A percentile compares a stretch with the other conserved stretches of the same genome.
These are phyloP conservation scores for Nannochloropsis granulata DNA, from an alignment of 108 stramenopile genomes.

Conservation along the genomic window DNA sequence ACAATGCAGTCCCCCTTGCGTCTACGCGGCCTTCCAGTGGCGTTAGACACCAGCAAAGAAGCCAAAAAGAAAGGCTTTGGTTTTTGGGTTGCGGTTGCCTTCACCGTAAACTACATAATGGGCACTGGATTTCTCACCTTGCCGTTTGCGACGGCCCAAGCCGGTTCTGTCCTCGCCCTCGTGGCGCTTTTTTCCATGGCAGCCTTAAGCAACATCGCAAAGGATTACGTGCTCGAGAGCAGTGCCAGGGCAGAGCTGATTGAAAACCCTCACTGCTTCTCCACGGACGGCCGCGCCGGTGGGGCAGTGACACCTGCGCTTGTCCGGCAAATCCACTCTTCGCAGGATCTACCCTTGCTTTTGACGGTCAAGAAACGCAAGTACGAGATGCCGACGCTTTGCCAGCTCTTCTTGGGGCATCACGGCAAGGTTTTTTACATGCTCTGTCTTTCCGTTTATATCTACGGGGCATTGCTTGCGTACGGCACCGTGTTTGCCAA, in stretches of 20 bases:
- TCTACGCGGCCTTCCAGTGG: neutral
- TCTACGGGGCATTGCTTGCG: conserved; percentile 39
- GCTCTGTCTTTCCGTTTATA: conserved; percentile 20
- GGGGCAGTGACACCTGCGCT: neutral
- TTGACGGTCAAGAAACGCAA: conserved; percentile 16
- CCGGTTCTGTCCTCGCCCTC: conserved; percentile 28
- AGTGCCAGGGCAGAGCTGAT: conserved; percentile 33
- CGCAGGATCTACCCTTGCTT: neutral
- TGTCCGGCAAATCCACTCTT: neutral
- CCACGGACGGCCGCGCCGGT: neutral
- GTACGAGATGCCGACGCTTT: conserved; percentile 25
- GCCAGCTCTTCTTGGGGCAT: conserved; percentile 33
- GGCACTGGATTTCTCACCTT: conserved; percentile 44
- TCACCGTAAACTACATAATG: conserved; percentile 43
- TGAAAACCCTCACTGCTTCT: conserved; percentile 1
- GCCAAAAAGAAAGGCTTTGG: neutral
- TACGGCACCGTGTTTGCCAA: conserved; percentile 42
- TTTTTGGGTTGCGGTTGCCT: conserved; percentile 25
- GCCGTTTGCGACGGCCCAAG: conserved; percentile 37
- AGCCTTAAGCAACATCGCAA: conserved; percentile 19
- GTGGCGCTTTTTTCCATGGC: conserved; percentile 14
- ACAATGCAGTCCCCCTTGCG: neutral
- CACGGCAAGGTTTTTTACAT: conserved; percentile 25
- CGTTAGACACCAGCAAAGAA: neutral
- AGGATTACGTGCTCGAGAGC: conserved; percentile 31